Evolutionary conservation across 2,329 filamentous ascomycete genomes (phyloP).

Genomic region (Gaeumannomyces sp.): DNA sequence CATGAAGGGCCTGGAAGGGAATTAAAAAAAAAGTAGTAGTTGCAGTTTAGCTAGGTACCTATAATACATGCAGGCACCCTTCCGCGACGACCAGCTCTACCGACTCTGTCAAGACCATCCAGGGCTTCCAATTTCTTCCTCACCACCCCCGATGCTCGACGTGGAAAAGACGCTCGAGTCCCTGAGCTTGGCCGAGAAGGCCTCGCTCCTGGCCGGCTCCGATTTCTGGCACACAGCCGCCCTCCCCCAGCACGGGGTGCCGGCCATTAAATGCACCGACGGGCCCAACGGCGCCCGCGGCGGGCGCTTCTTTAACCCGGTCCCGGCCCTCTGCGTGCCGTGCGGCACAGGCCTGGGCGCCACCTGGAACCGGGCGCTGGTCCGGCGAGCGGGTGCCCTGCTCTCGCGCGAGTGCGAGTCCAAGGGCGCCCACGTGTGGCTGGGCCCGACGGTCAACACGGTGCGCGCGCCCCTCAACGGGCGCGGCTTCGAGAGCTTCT

Average conservation of each 20-base stretch:
- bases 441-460: slow-evolving; percentile 51
- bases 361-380: slow-evolving; percentile 59
- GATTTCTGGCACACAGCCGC: slow-evolving; percentile 25
- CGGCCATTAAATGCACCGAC: slow-evolving; percentile 26
- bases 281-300: slow-evolving; percentile 29
- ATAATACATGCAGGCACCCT: too few species aligned
- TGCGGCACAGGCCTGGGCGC: slow-evolving; percentile 46
- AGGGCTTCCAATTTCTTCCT: too few species aligned
- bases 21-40: too few species aligned
- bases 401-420: slow-evolving; percentile 61
- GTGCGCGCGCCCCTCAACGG: slow-evolving; percentile 33
- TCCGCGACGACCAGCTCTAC: too few species aligned
- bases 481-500: slow-evolving; percentile 39
- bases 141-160: not conserved
- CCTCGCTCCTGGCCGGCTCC: slow-evolving; percentile 13
- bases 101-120: too few species aligned
- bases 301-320: slow-evolving; percentile 25
- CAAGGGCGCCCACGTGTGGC: slow-evolving; percentile 63
- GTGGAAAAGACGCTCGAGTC: slow-evolving; percentile 3
- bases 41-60: too few species aligned
- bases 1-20: too few species aligned
- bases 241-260: slow-evolving; percentile 23
- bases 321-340: slow-evolving; percentile 39
- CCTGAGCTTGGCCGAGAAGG: slow-evolving; percentile 15
- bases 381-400: slow-evolving; percentile 55